phyloP scores from a whole-genome alignment of 768 basidiomycete genomes.

The Rhizopogon sp. region DNA sequence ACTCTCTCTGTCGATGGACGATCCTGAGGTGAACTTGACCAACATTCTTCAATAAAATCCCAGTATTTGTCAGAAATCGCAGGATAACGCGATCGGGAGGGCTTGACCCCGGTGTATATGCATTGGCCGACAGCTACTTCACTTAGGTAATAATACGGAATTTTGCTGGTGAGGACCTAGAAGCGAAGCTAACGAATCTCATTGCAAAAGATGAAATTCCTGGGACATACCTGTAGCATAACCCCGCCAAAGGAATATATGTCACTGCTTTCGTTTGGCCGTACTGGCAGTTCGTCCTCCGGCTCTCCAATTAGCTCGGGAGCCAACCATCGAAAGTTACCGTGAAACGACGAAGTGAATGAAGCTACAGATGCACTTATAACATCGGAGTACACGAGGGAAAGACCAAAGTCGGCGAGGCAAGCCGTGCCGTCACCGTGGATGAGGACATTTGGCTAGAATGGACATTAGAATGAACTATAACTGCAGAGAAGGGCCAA shows the following conservation, averaged over 20 bases:
- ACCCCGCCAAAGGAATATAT: conserved; percentile 41
- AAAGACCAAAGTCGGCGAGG: conserved; percentile 41
- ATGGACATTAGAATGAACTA: neutral
- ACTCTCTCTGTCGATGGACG: neutral
- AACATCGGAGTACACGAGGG: conserved; percentile 32
- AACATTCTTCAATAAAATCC: conserved; percentile 36
- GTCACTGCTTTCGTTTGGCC: conserved; percentile 23
- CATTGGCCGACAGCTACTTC: conserved; percentile 13
- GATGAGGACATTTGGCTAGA: conserved; percentile 22
- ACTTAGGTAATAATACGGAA: conserved; percentile 17
- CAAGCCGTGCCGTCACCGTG: conserved; percentile 32
- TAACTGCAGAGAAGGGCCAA: neutral
- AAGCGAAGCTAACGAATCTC: neutral
- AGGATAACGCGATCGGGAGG: conserved; percentile 12
- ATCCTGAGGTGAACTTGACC: conserved; percentile 21
- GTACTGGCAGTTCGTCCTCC: neutral
- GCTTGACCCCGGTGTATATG: conserved; percentile 9
- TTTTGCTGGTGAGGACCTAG: conserved; percentile 5
- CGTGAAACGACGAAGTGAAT: conserved; percentile 17
- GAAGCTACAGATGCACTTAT: conserved; percentile 13
- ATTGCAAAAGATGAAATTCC: conserved; percentile 24
- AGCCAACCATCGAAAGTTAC: conserved; percentile 36
- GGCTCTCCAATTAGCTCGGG: conserved; percentile 24
- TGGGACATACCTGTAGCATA: conserved; percentile 10
- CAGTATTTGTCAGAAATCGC: conserved; percentile 35